These are phyloP conservation scores for Physaria fendleri DNA, from an alignment of 345 rosid species.

Conservation along the genomic window DNA sequence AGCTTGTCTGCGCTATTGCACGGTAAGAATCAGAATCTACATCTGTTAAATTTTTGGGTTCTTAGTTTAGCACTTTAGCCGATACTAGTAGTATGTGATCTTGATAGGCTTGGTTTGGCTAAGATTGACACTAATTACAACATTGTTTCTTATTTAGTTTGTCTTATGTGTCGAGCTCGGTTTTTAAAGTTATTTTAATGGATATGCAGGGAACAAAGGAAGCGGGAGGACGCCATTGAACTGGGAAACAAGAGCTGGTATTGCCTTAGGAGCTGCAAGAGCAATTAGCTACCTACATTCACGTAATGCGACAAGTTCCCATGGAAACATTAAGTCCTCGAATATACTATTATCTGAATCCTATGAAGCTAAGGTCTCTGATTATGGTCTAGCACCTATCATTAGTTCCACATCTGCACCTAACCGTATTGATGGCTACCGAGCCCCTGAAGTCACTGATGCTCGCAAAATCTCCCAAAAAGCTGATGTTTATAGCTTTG, in stretches of 20 bases:
- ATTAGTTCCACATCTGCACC: constrained; percentile 66
- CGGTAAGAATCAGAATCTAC: constrained; percentile 35
- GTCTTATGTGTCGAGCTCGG: neutral
- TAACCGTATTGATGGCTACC: constrained; percentile 74
- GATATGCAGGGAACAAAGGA: constrained; percentile 56
- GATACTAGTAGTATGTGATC: neutral
- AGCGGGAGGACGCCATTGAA: constrained; percentile 71
- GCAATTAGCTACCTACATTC: constrained; percentile 77
- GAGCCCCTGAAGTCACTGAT: constrained; percentile 85
- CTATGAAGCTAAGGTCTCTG: constrained; percentile 72
- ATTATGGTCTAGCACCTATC: constrained; percentile 76
- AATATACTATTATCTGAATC: constrained; percentile 71
- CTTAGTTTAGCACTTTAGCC: constrained; percentile 4
- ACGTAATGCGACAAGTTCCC: constrained; percentile 51
- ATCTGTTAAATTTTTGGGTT: neutral
- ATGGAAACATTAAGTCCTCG: constrained; percentile 92
- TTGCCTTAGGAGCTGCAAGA: constrained; percentile 78
- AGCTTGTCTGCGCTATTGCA: constrained; percentile 68
- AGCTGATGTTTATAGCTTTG: constrained; percentile 90
- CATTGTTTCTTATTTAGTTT: neutral
- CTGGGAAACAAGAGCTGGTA: constrained; percentile 71
- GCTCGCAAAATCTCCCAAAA: constrained; percentile 71
- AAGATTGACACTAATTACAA: neutral
- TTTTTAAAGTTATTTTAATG: neutral
- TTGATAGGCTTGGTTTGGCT: neutral